These are phyloP conservation scores for Cystobasidium tubakii DNA, from an alignment of 768 basidiomycete species.

Conservation along the genomic window DNA sequence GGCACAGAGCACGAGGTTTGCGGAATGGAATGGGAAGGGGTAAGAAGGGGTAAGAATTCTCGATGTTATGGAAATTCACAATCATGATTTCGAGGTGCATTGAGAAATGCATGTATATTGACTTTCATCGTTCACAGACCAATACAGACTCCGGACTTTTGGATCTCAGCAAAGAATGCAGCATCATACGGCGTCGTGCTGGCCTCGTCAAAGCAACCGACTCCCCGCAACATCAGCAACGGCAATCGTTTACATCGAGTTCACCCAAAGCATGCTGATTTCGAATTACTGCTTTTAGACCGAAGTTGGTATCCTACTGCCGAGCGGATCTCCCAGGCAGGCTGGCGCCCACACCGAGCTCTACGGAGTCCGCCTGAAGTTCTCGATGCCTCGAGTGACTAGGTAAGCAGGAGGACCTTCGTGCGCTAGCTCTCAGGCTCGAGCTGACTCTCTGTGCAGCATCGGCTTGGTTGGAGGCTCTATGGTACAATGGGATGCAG, in stretches of 20 bases:
- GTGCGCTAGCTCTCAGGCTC: background rate
- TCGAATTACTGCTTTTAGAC: slow-evolving; percentile 51
- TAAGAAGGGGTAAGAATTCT: too few relatives aligned
- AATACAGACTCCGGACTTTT: slow-evolving; percentile 1
- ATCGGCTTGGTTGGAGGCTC: slow-evolving; percentile 66
- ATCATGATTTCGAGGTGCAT: too few relatives aligned
- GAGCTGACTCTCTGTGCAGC: slow-evolving; percentile 48
- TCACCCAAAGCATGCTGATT: slow-evolving; percentile 54
- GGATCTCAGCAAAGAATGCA: slow-evolving; percentile 5
- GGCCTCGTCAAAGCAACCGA: slow-evolving; percentile 54
- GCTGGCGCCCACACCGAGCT: slow-evolving; percentile 62
- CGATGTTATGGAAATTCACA: too few relatives aligned
- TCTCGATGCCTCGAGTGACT: slow-evolving; percentile 59
- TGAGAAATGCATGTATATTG: too few relatives aligned
- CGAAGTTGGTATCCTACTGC: slow-evolving; percentile 61
- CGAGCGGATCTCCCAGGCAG: slow-evolving; percentile 61
- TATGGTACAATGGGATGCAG: slow-evolving; percentile 48
- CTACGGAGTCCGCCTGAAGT: slow-evolving; percentile 60
- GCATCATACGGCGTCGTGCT: slow-evolving; percentile 38
- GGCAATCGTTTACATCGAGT: slow-evolving; percentile 63
- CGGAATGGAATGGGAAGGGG: too few relatives aligned
- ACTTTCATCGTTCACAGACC: background rate
- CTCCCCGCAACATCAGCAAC: slow-evolving; percentile 58
- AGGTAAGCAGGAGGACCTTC: slow-evolving; percentile 44
- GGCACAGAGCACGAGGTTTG: too few relatives aligned